Base-by-base conservation (phyloP, 228 moss, liverwort and hornwort genomes). In the Sphagnum magellanicum region DNA sequence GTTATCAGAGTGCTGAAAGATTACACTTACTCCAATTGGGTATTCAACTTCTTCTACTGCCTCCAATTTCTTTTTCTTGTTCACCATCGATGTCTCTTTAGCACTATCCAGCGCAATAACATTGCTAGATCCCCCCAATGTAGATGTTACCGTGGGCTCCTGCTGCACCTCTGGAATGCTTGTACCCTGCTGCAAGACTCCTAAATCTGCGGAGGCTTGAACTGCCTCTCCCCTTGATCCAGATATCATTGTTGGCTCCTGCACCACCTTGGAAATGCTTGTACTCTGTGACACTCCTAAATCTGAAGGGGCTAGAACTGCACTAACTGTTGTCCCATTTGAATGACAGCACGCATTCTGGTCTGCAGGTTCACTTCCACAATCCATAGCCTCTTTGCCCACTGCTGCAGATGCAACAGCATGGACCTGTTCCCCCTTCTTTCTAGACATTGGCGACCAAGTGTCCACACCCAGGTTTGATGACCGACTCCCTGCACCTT, bases 31-130 rank as follows among this genome's bases (percentile, higher is more conserved):
- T 74, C 92, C 95, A 61, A 90, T 92, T 65, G 83, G 92, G 72
- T 85, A 89, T 79, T 95, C 92, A n/a, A 77, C 65, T 48, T 95
- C 95, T 67, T 92, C 95, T 12, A 74, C 79, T 68, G 92, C 95
- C 64, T 87, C 83, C 0, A 71, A 66, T 73, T 85, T 32, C 32
- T 32, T 88, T 64, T 86, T 81, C 67, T 89, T 90, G 48, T 74
- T 79, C 49, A 73, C 83, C 6, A 66, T 67, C 0, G 76, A 50
- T 8, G 70, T 77, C 71, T 88, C 90, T 67, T 89, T 90, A 5
- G 75, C 82, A 58, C 79, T 80, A 3, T 88, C 86, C 48, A 55
- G 55, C 2, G 12, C 12, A 12, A 73, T 81, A 51, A 87, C 85
- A 64, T 82, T 89, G 5, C 92, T 90, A 61, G 87, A 92, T 16